These are phyloP conservation scores for Erysimum pusillum DNA, from an alignment of 441 rosid genomes.

Conservation along the genomic window DNA sequence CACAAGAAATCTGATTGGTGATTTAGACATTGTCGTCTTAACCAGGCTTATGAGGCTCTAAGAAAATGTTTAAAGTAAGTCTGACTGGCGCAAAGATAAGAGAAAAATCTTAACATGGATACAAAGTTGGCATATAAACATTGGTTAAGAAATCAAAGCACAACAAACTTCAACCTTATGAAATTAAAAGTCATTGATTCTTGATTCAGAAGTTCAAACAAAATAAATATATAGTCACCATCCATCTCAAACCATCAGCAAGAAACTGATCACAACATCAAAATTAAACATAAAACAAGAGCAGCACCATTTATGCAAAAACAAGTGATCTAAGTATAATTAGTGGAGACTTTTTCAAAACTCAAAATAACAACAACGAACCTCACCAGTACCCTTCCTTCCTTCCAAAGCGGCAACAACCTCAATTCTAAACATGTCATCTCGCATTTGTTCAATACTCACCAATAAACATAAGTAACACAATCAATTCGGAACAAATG, in stretches of 20 bases:
- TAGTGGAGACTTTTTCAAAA: background rate
- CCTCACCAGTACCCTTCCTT: conserved; percentile 91
- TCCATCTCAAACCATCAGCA: background rate
- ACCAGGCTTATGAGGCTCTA: background rate
- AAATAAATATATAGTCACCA: background rate
- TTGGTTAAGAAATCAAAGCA: conserved; percentile 19
- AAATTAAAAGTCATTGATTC: background rate
- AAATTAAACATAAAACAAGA: background rate
- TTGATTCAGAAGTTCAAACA: background rate
- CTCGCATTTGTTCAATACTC: too few relatives aligned
- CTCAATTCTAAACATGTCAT: too few relatives aligned
- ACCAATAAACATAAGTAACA: too few relatives aligned
- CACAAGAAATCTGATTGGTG: conserved; percentile 13
- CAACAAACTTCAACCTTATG: conserved; percentile 21
- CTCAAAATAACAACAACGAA: conserved; percentile 51
- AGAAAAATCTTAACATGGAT: background rate
- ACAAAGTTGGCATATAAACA: conserved; percentile 10
- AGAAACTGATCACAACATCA: background rate
- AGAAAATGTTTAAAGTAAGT: background rate
- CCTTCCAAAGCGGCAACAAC: conserved; percentile 84
- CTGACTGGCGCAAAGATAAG: background rate
- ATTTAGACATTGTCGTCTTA: background rate
- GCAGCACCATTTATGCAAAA: background rate
- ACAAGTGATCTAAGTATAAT: background rate
- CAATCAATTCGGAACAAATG: too few relatives aligned